Conservation (phyloP, 1,139 yeast species). For the Geotrichum klebahnii region DNA sequence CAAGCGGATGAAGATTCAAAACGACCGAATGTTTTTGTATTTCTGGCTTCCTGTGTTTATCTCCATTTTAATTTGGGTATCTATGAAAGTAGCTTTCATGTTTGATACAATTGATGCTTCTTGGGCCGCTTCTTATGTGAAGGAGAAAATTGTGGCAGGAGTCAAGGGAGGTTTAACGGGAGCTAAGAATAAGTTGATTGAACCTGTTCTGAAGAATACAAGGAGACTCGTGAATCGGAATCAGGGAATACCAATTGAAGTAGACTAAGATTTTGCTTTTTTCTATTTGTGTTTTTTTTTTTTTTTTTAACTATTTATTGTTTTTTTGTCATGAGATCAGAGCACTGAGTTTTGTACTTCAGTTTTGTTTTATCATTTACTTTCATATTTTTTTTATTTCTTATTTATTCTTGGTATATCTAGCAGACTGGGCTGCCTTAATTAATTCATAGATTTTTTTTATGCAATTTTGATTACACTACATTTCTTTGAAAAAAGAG, state of each 20-base stretch:
- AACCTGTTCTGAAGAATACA: conserved; percentile 1
- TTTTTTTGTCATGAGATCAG: too few relatives aligned
- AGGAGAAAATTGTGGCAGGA: not conserved
- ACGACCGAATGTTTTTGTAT: conserved; percentile 78
- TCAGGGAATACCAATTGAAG: not conserved
- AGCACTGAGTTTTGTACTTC: too few relatives aligned
- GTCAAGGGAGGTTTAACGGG: not conserved
- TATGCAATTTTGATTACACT: too few relatives aligned
- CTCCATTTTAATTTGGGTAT: conserved; percentile 32
- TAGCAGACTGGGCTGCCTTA: too few relatives aligned
- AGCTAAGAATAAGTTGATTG: conserved; percentile 1
- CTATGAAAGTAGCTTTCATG: conserved; percentile 18
- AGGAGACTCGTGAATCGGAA: not conserved
- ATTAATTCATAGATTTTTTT: too few relatives aligned
- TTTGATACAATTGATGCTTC: conserved; percentile 13
- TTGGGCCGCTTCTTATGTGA: too few relatives aligned
- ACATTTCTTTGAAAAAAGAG: too few relatives aligned
- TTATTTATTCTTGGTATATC: too few relatives aligned
- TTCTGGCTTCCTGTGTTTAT: conserved; percentile 54
- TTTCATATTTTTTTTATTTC: too few relatives aligned
- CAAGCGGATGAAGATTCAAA: conserved; percentile 54
- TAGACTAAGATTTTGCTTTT: not conserved
- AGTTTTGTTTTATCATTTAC: too few relatives aligned
- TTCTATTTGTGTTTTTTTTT: not conserved
- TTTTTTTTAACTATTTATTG: not conserved